phyloP scores from a whole-genome alignment of 805 yeast genomes.

The Pichia cabralensis region DNA sequence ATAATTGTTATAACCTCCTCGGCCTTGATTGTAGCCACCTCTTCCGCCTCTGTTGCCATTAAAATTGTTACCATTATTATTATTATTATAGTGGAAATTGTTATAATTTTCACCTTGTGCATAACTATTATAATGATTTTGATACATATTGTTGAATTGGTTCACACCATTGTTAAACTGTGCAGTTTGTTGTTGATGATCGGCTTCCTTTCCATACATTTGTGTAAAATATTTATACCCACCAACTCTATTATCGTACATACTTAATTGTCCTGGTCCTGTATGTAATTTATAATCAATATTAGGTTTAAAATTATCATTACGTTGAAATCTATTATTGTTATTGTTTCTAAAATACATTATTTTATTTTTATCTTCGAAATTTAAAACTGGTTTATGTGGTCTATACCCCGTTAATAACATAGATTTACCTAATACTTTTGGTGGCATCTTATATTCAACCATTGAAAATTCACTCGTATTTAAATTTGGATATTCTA shows the following conservation, averaged over 20 bases:
- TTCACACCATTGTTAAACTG: constrained; percentile 10
- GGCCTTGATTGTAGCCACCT: constrained; percentile 3
- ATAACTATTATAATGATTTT: constrained; percentile 15
- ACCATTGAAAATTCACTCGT: constrained; percentile 31
- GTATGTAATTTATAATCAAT: constrained; percentile 32
- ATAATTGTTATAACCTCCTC: constrained; percentile 3
- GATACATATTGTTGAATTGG: constrained; percentile 12
- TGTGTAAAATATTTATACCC: constrained; percentile 38
- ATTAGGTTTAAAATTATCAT: constrained; percentile 15
- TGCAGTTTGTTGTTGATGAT: constrained; percentile 16
- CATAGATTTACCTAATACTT: constrained; percentile 66
- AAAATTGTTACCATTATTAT: constrained; percentile 2
- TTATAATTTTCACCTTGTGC: constrained; percentile 10
- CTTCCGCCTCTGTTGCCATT: neutral
- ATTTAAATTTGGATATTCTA: constrained; percentile 32
- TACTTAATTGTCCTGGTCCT: constrained; percentile 40
- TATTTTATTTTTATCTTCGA: constrained; percentile 58
- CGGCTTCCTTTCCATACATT: constrained; percentile 22
- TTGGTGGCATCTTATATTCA: constrained; percentile 52
- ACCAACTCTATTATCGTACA: constrained; percentile 36
- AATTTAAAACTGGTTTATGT: constrained; percentile 48
- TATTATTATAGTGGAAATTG: constrained; percentile 5
- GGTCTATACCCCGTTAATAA: constrained; percentile 69
- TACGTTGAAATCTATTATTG: constrained; percentile 11
- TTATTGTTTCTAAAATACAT: constrained; percentile 33